Percentiles rank a stretch among this genome's conserved stretches.
phyloP scores from a whole-genome alignment of 495 filamentous ascomycete species.

The Penicillium malachiteum region DNA sequence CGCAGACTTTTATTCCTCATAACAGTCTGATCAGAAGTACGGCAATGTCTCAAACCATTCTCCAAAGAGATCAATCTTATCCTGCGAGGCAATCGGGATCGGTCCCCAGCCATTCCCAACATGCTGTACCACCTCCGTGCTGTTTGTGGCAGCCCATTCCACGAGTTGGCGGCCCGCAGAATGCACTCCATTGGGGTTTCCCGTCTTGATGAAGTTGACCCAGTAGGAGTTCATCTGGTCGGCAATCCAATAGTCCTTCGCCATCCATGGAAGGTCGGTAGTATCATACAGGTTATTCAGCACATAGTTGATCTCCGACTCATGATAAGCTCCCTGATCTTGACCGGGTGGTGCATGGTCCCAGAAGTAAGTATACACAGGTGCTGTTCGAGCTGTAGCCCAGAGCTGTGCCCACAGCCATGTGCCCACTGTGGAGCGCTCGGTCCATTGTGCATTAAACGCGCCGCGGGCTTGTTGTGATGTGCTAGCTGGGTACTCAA shows the following conservation, averaged over 20 bases:
- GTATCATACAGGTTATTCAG: slow-evolving; percentile 19
- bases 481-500: background rate
- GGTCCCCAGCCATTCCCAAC: slow-evolving; percentile 1
- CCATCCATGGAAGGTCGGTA: slow-evolving; percentile 14
- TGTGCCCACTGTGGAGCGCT: slow-evolving; percentile 1
- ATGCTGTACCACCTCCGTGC: background rate
- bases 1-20: no score
- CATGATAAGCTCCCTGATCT: slow-evolving; percentile 15
- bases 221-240: slow-evolving; percentile 16
- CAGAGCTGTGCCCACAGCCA: slow-evolving; percentile 4
- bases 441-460: background rate
- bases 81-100: background rate
- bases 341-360: slow-evolving; percentile 11
- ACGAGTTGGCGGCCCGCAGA: background rate
- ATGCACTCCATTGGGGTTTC: background rate
- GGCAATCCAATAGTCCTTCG: slow-evolving; percentile 16
- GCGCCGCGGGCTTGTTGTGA: background rate
- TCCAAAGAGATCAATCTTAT: background rate
- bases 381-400: background rate
- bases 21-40: no score
- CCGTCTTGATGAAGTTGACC: slow-evolving; percentile 23
- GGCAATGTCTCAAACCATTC: background rate
- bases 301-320: slow-evolving; percentile 21
- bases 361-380: slow-evolving; percentile 1
- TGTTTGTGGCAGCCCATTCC: background rate